phyloP scores from a whole-genome alignment of 2,329 filamentous ascomycete genomes.

The Rutstroemia sp. region DNA sequence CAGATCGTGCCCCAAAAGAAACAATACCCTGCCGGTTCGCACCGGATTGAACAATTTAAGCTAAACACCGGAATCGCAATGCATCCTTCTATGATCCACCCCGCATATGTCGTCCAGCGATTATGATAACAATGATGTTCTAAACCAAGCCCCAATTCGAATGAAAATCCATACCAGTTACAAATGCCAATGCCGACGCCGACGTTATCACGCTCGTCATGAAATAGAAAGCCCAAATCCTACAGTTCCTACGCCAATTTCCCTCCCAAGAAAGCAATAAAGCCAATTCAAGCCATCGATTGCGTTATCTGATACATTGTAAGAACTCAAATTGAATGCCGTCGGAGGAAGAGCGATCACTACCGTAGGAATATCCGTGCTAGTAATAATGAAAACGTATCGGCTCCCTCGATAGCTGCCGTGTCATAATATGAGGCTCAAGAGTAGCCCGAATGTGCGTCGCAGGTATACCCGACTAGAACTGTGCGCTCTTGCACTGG shows the following conservation, averaged over 20 bases:
- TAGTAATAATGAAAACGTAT: too few species aligned
- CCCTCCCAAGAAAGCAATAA: not conserved
- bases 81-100: not conserved
- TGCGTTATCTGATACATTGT: not conserved
- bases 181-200: not conserved
- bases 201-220: not conserved
- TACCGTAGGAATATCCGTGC: not conserved
- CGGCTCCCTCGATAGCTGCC: not conserved
- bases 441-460: not conserved
- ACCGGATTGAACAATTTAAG: not conserved
- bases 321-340: not conserved
- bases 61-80: not conserved
- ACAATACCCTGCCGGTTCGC: not conserved
- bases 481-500: slow-evolving; percentile 56
- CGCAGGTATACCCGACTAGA: slow-evolving; percentile 61
- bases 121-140: not conserved
- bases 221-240: not conserved
- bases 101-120: not conserved
- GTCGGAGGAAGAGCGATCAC: not conserved
- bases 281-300: not conserved
- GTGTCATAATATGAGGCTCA: not conserved
- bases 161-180: not conserved
- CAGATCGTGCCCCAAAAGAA: too few species aligned
- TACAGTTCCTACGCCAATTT: not conserved
- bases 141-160: not conserved